phyloP scores from a whole-genome alignment of 805 yeast genomes.

The Starmerella stigmatis region DNA sequence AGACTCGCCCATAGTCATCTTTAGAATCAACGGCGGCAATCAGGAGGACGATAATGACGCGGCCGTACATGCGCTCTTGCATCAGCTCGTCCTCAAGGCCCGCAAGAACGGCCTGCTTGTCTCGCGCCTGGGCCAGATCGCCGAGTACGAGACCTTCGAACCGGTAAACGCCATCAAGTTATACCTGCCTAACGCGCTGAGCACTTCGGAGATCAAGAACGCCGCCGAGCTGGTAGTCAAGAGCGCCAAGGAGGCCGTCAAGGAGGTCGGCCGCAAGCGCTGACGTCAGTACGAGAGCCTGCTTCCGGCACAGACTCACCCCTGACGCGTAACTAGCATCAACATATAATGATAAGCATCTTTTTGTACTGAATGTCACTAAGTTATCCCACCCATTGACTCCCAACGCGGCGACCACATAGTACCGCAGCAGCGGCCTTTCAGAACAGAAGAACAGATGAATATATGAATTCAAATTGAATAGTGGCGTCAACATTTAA shows the following conservation, averaged over 20 bases:
- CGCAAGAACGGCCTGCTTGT: conserved; percentile 49
- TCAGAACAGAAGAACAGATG: no score
- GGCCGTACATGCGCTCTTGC: conserved; percentile 50
- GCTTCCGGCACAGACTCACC: neutral
- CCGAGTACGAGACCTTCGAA: conserved; percentile 67
- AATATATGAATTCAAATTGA: no score
- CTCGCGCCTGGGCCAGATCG: conserved; percentile 50
- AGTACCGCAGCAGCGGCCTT: no score
- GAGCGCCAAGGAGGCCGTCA: conserved; percentile 15
- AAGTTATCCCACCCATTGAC: no score
- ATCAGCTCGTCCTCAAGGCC: conserved; percentile 50
- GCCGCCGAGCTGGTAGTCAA: conserved; percentile 34
- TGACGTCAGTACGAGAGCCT: neutral
- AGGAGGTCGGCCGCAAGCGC: conserved; percentile 3
- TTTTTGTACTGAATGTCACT: no score
- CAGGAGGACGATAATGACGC: conserved; percentile 27
- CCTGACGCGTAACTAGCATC: neutral
- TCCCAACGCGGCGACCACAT: no score
- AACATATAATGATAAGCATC: neutral
- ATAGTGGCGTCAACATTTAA: no score
- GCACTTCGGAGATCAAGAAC: conserved; percentile 36
- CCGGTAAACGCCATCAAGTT: conserved; percentile 51
- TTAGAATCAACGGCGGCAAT: conserved; percentile 41
- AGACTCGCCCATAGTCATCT: conserved; percentile 59
- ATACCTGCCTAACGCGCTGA: conserved; percentile 39